Base-by-base conservation (phyloP, 2,329 filamentous ascomycete species). In the Phialocephala sp. region DNA sequence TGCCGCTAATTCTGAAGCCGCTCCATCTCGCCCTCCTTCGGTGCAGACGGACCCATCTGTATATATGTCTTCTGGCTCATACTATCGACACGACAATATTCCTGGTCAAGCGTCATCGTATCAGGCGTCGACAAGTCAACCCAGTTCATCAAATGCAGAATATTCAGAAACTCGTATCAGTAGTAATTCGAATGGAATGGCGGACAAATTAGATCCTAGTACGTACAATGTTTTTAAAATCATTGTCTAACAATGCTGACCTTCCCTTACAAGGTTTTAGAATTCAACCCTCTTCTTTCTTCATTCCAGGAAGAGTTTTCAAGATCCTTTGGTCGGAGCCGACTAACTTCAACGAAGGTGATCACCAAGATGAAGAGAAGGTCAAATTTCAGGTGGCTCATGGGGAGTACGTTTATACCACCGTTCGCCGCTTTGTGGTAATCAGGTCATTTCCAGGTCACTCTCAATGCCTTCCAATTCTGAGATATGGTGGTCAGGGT, bases 291-390 rank as follows among this genome's bases (percentile, higher is more conserved):
- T 56, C 52, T 24, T 35, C 24, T 4, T 56, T 37, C 18, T 56
- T 56, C n/a, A 14, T 36, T 18, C 27, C 27, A 18, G 52, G 52
- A 35, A 56, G 15, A 24, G 18, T 56, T 36, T 56, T 56, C 52
- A 56, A 56, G 27, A 27, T 37, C 18, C 52, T 56, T 12, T 56
- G 52, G 52, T 56, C 52, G 22, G 52, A 56, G 18, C 52, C 52
- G 15, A 56, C 27, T 9, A 37, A 56, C 22, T 6, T 35, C 11
- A 18, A 15, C 1, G 24, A 35, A 55, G 32, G 18, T 55, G 22
- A 32, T n/a, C 4, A 32, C 32, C 9, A 6, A 11, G 50, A 55
- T 4, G 52, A 56, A 36, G 24, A 36, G 9, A 20, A 18, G 14
- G 18, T 24, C 1, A 20, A 14, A 1, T 24, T 11, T 24, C n/a